A percentile compares a stretch with the other conserved stretches of the same genome.
These are phyloP conservation scores for Noccaea caerulescens DNA, from an alignment of 345 rosid genomes.

Conservation along the genomic window DNA sequence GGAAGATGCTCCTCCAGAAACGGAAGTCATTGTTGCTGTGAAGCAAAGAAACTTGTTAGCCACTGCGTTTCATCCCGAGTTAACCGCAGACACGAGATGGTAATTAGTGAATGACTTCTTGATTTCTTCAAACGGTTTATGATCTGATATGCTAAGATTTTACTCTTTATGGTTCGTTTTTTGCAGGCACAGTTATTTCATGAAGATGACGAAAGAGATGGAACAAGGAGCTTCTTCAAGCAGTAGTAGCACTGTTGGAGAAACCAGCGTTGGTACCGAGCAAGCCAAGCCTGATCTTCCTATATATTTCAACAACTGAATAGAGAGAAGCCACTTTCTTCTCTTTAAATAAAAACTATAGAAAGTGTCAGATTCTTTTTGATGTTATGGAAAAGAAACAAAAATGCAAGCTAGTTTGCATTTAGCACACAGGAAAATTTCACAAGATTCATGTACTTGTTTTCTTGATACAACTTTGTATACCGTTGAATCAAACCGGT, in stretches of 20 bases:
- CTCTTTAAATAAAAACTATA: conserved; percentile 30
- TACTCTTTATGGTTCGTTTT: background rate
- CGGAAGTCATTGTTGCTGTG: conserved; percentile 80
- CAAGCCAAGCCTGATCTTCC: conserved; percentile 77
- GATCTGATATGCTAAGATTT: background rate
- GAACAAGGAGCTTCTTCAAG: conserved; percentile 58
- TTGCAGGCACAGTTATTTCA: conserved; percentile 85
- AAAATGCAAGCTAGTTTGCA: conserved; percentile 37
- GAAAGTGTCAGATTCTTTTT: conserved; percentile 33
- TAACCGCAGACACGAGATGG: conserved; percentile 95
- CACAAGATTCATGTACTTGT: conserved; percentile 23
- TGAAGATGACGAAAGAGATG: conserved; percentile 69
- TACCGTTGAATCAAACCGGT: conserved; percentile 26
- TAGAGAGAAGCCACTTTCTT: conserved; percentile 13
- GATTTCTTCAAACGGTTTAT: background rate
- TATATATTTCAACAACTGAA: conserved; percentile 52
- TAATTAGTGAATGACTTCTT: conserved; percentile 33
- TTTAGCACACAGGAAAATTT: conserved; percentile 12
- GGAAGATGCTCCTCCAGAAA: conserved; percentile 70
- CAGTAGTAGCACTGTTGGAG: conserved; percentile 48
- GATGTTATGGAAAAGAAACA: background rate
- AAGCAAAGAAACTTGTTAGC: conserved; percentile 83
- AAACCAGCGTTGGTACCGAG: conserved; percentile 45
- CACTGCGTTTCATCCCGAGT: conserved; percentile 96
- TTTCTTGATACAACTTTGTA: conserved; percentile 27